Conservation (phyloP, 768 basidiomycete species). For the Tricholoma terreum region DNA sequence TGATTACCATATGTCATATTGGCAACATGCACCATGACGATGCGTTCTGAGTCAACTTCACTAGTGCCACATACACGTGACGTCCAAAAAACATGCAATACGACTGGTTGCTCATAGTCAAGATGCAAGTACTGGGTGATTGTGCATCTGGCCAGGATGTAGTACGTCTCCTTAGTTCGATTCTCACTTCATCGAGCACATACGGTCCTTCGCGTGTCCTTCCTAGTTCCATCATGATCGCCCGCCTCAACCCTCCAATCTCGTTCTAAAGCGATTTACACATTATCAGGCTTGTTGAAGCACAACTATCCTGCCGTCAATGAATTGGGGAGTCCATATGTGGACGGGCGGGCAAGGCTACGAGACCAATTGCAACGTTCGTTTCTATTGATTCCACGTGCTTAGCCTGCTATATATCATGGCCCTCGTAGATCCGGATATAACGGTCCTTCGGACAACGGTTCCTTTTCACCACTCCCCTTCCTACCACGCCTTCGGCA, state of each 20-base stretch:
- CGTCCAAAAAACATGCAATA: no score
- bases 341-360: constrained; percentile 64
- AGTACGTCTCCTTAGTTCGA: no score
- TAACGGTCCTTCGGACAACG: constrained; percentile 74
- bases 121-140: no score
- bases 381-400: no score
- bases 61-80: no score
- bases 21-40: no score
- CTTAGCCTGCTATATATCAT: constrained; percentile 20
- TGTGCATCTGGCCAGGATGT: no score
- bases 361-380: no score
- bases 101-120: no score
- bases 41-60: no score
- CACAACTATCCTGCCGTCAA: constrained; percentile 71
- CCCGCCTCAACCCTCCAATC: constrained; percentile 45
- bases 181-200: constrained; percentile 28
- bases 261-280: constrained; percentile 81
- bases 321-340: constrained; percentile 28
- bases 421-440: constrained; percentile 63
- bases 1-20: no score
- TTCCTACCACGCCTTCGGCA: constrained; percentile 36
- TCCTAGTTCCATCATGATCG: constrained; percentile 56
- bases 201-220: constrained; percentile 54
- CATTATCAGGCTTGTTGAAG: constrained; percentile 74
- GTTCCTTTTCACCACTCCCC: constrained; percentile 65